Percentiles rank a stretch among this genome's conserved stretches.
Evolutionary conservation across 805 yeast species (phyloP).

Genomic region (Monosporozyma yasuniensis): DNA sequence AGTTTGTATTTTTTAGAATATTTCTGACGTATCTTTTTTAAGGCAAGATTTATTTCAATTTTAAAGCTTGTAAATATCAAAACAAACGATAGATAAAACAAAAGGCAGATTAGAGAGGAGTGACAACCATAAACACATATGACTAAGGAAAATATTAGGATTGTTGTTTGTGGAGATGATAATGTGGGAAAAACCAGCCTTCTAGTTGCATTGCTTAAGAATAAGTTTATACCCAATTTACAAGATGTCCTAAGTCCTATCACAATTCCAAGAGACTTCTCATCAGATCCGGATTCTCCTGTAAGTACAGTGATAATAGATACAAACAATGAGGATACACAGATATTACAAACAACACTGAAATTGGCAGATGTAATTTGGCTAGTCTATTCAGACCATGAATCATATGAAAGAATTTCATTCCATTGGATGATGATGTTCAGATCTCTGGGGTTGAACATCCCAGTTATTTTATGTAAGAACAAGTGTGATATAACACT

Average conservation of each 20-base stretch:
- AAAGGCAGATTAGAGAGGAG: no score
- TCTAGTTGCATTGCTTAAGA: slow-evolving; percentile 74
- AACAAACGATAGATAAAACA: not conserved
- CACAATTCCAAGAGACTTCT: slow-evolving; percentile 66
- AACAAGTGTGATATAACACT: slow-evolving; percentile 53
- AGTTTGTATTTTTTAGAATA: slow-evolving; percentile 2
- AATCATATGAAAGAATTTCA: slow-evolving; percentile 85
- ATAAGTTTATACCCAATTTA: slow-evolving; percentile 64
- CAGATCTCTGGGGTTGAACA: slow-evolving; percentile 84
- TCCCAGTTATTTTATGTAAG: slow-evolving; percentile 87
- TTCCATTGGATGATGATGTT: slow-evolving; percentile 92
- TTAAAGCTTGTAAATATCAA: no score
- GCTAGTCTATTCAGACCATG: slow-evolving; percentile 91
- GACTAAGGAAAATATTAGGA: slow-evolving; percentile 51
- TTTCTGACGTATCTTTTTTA: not conserved
- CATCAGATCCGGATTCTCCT: slow-evolving; percentile 50
- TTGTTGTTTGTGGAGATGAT: slow-evolving; percentile 92
- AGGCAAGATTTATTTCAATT: no score
- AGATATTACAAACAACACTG: slow-evolving; percentile 57
- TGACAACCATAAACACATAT: no score
- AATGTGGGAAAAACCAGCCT: slow-evolving; percentile 80
- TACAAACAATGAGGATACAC: slow-evolving; percentile 61
- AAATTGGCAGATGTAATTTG: slow-evolving; percentile 84
- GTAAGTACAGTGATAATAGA: slow-evolving; percentile 64
- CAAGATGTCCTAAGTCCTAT: slow-evolving; percentile 78